phyloP scores from a whole-genome alignment of 2,329 filamentous ascomycete genomes.

The Curvularia sp. region DNA sequence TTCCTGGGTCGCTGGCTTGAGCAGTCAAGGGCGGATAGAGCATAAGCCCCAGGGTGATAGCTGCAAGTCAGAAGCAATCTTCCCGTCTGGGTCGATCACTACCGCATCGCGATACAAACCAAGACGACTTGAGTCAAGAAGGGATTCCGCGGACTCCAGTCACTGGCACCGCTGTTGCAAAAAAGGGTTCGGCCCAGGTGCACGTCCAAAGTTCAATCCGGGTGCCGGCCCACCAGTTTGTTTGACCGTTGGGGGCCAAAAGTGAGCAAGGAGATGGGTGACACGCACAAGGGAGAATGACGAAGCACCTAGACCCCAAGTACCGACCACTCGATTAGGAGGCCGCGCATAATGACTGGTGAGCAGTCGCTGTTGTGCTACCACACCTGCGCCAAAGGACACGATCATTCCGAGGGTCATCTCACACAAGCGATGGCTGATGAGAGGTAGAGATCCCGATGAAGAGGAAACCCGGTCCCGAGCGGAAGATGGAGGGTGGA shows the following conservation, averaged over 20 bases:
- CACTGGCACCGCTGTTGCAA: conserved; percentile 17
- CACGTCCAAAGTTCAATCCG: conserved; percentile 23
- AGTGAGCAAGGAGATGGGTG: conserved; percentile 19
- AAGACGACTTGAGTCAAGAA: conserved; percentile 21
- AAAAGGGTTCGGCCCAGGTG: conserved; percentile 21
- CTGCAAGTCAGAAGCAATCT: conserved; percentile 39
- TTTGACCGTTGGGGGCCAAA: conserved; percentile 36
- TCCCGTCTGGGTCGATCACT: conserved; percentile 33
- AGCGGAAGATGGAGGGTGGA: conserved; percentile 22
- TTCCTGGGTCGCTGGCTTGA: conserved; percentile 34
- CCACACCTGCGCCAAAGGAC: conserved; percentile 36
- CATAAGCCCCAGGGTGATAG: conserved; percentile 28
- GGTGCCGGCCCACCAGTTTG: conserved; percentile 24
- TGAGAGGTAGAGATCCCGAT: conserved; percentile 28
- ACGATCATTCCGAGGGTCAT: conserved; percentile 22
- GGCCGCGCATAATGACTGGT: conserved; percentile 22
- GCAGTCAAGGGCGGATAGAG: conserved; percentile 31
- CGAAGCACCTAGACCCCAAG: conserved; percentile 15
- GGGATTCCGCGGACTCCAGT: conserved; percentile 25
- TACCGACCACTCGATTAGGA: conserved; percentile 14
- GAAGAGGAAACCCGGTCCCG: conserved; percentile 21
- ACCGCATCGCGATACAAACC: conserved; percentile 27
- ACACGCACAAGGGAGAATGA: conserved; percentile 5
- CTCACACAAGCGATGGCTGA: conserved; percentile 31
- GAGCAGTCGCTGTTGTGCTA: conserved; percentile 28